phyloP scores from a whole-genome alignment of 192 early-diverging fungal genomes.

The Obelidium mucronatum region DNA sequence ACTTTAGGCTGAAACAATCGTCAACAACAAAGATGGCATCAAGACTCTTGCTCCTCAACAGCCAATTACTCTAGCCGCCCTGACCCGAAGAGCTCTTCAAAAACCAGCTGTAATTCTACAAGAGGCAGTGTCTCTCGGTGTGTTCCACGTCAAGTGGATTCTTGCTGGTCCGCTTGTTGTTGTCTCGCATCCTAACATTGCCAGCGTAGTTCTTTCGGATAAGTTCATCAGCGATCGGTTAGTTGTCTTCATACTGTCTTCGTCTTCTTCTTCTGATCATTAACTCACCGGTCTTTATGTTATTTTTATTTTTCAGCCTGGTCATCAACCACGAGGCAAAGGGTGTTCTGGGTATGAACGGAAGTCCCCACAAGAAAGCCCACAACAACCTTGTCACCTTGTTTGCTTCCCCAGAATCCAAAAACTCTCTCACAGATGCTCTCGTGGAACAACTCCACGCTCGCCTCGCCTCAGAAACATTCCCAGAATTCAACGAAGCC shows the following conservation, averaged over 20 bases:
- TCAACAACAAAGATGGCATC: not conserved
- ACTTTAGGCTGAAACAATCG: not conserved
- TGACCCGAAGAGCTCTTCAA: constrained; percentile 13
- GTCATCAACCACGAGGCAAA: constrained; percentile 17
- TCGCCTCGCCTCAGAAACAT: constrained; percentile 25
- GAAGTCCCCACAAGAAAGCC: not conserved
- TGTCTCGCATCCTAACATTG: constrained; percentile 15
- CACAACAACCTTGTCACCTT: not conserved
- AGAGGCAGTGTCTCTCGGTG: constrained; percentile 10
- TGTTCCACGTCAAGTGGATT: constrained; percentile 31
- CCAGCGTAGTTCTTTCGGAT: constrained; percentile 24
- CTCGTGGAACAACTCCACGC: constrained; percentile 7
- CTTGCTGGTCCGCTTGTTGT: constrained; percentile 19
- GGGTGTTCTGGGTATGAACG: constrained; percentile 15
- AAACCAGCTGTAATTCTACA: constrained; percentile 3
- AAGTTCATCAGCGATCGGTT: constrained; percentile 21
- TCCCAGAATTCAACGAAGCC: constrained; percentile 29
- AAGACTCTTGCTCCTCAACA: constrained; percentile 2
- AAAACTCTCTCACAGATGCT: not conserved
- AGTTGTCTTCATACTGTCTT: not conserved
- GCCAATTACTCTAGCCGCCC: constrained; percentile 9
- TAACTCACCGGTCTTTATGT: too few relatives aligned
- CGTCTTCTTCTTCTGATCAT: too few relatives aligned
- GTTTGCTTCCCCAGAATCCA: not conserved
- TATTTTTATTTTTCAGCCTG: too few relatives aligned